phyloP scores from a whole-genome alignment of 192 early-diverging fungal genomes.

The Coemansia sp. region DNA sequence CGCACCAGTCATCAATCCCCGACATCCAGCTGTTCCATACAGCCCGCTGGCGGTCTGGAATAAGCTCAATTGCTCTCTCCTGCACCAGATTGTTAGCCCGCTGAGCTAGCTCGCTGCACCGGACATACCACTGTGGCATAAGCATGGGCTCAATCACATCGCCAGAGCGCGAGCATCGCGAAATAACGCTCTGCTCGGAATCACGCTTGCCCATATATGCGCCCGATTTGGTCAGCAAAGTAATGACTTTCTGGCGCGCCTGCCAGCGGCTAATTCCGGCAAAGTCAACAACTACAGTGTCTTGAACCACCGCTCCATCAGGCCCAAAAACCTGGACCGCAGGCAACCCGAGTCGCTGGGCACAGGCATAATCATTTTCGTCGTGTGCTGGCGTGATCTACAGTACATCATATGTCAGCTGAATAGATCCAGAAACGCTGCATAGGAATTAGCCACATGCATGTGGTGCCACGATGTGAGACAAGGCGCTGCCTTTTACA shows the following conservation, averaged over 20 bases:
- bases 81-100: slow-evolving; percentile 67
- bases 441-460: slow-evolving; percentile 6
- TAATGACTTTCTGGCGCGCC: slow-evolving; percentile 68
- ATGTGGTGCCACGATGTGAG: too few species aligned
- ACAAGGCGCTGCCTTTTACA: too few species aligned
- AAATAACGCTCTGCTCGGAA: slow-evolving; percentile 76
- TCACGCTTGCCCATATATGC: slow-evolving; percentile 76
- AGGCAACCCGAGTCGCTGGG: slow-evolving; percentile 75
- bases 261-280: slow-evolving; percentile 76
- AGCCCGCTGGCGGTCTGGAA: slow-evolving; percentile 71
- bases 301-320: slow-evolving; percentile 64
- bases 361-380: slow-evolving; percentile 85
- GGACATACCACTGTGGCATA: slow-evolving; percentile 97
- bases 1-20: slow-evolving; percentile 94
- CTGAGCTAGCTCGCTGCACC: slow-evolving; percentile 72
- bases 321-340: slow-evolving; percentile 85
- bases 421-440: neutral
- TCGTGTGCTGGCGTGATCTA: slow-evolving; percentile 97
- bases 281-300: slow-evolving; percentile 9
- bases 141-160: slow-evolving; percentile 95
- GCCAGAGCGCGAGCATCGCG: slow-evolving; percentile 73
- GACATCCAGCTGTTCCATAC: slow-evolving; percentile 90
- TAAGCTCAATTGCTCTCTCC: slow-evolving; percentile 62
- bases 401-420: neutral
- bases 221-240: slow-evolving; percentile 61